phyloP scores from a whole-genome alignment of 805 yeast genomes.

The Spathaspora girioi region DNA sequence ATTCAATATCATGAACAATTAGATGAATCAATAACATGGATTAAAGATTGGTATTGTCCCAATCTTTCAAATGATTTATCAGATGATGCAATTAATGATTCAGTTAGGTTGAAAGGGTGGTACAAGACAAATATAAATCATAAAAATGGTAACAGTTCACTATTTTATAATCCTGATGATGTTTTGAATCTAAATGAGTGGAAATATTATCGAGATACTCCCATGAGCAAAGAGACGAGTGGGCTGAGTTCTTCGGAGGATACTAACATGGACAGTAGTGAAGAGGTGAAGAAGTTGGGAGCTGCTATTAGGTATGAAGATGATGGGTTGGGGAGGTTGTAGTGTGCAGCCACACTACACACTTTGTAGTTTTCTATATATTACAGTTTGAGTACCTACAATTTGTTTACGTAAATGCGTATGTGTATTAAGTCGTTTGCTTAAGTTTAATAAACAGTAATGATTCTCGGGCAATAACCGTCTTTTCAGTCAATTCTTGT shows the following conservation, averaged over 20 bases:
- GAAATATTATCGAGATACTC: conserved; percentile 24
- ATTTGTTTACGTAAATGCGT: neutral
- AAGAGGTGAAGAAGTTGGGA: conserved; percentile 2
- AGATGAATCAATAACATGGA: conserved; percentile 31
- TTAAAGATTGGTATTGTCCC: conserved; percentile 37
- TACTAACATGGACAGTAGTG: conserved; percentile 31
- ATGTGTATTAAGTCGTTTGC: neutral
- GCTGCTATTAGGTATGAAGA: conserved; percentile 6
- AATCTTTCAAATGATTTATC: conserved; percentile 5
- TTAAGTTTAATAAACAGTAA: conserved; percentile 49
- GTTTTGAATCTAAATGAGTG: conserved; percentile 39
- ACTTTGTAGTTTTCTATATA: no score
- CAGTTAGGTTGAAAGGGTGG: conserved; percentile 35
- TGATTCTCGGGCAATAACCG: conserved; percentile 56
- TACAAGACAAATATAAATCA: conserved; percentile 22
- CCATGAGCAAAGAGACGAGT: conserved; percentile 15
- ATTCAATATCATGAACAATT: conserved; percentile 16
- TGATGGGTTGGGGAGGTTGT: neutral
- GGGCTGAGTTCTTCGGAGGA: conserved; percentile 13
- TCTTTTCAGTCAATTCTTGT: conserved; percentile 43
- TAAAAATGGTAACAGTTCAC: conserved; percentile 1
- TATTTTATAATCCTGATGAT: conserved; percentile 26
- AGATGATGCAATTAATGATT: conserved; percentile 6
- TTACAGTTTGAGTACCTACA: neutral
- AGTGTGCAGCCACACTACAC: neutral